Evolutionary conservation across 768 basidiomycete genomes (phyloP), one percentile per base, ranked within the genome.

Genomic region (Cytidiella melzeri): DNA sequence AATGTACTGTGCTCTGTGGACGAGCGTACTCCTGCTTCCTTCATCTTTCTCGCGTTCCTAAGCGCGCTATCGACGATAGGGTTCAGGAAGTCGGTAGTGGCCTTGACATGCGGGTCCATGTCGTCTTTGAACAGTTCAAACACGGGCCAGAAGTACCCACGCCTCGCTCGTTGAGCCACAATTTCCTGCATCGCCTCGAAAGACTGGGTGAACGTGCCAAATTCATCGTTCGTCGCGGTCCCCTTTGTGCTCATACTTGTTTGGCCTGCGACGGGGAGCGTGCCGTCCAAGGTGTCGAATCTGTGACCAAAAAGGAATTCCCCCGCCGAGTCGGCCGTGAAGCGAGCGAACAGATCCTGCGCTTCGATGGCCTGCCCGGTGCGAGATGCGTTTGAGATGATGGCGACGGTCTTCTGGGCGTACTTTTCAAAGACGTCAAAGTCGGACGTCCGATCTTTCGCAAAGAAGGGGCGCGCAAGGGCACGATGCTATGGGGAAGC

Each of bases 261-360:
- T 26, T 68, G 60, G 0, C 73, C 74, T 4, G 82, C 69, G 4
- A 69, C 59, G 1, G 82, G 83, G 3, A 84, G 70, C 7, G 72
- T 60, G 2, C 69, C 72, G 9, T 76, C 77, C 15, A 87, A 66
- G 0, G 84, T 84, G 50, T 82, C 69, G 48, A 86, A 57, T 58
- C 80, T 82, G 47, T 72, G 69, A 6, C 84, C 85, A 51, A 89
- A 86, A 30, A 88, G 69, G 59, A 85, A 87, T 51, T 85, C 83
- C 5, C 83, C 83, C 1, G 84, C 81, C 0, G 83, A 72, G 60
- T 88, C 86, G 36, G 87, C 71, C 11, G 83, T 77, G 61, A 87
- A 84, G 7, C 84, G 77, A 15, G 77, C 65, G 55, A 73, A 85
- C 3, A 87, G 69, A 57, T 87, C 86, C 61, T 88, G 82, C 1